Evolutionary conservation across 768 basidiomycete genomes (phyloP).

Genomic region (Trametes sanguinea): DNA sequence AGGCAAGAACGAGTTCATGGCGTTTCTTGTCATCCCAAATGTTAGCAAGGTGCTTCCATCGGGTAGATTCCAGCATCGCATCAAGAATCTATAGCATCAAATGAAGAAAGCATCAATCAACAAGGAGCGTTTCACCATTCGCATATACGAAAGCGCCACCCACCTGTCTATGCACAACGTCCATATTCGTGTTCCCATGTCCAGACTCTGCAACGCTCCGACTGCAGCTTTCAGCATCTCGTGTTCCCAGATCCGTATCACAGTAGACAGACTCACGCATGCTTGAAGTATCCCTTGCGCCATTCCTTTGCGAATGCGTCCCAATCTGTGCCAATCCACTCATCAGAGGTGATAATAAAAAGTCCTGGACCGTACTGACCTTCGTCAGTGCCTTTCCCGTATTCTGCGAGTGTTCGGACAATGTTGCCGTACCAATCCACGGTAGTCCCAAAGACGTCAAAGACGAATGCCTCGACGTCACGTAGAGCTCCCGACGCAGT

Average conservation of each 20-base stretch:
- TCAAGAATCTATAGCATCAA: slow-evolving; percentile 50
- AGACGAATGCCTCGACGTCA: slow-evolving; percentile 28
- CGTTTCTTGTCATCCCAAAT: slow-evolving; percentile 49
- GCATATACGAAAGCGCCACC: not conserved
- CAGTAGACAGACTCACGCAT: slow-evolving; percentile 39
- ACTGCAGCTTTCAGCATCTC: slow-evolving; percentile 26
- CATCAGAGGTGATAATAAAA: not conserved
- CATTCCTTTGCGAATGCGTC: slow-evolving; percentile 55
- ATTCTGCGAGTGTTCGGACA: slow-evolving; percentile 14
- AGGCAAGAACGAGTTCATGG: slow-evolving; percentile 47
- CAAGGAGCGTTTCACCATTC: too few relatives aligned
- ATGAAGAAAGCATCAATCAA: too few relatives aligned
- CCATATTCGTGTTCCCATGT: slow-evolving; percentile 50
- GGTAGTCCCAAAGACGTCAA: slow-evolving; percentile 34
- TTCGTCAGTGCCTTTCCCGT: not conserved
- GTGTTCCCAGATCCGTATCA: not conserved
- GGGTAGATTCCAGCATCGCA: slow-evolving; percentile 45
- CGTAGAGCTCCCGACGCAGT: slow-evolving; percentile 1
- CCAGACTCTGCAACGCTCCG: slow-evolving; percentile 46
- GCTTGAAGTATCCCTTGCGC: slow-evolving; percentile 50
- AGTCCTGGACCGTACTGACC: not conserved
- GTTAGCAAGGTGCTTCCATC: slow-evolving; percentile 50
- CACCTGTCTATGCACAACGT: slow-evolving; percentile 57
- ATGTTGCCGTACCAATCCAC: slow-evolving; percentile 33
- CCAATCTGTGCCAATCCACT: slow-evolving; percentile 36